phyloP scores from a whole-genome alignment of 106 monocot genomes.

The Phalaenopsis aphrodite region DNA sequence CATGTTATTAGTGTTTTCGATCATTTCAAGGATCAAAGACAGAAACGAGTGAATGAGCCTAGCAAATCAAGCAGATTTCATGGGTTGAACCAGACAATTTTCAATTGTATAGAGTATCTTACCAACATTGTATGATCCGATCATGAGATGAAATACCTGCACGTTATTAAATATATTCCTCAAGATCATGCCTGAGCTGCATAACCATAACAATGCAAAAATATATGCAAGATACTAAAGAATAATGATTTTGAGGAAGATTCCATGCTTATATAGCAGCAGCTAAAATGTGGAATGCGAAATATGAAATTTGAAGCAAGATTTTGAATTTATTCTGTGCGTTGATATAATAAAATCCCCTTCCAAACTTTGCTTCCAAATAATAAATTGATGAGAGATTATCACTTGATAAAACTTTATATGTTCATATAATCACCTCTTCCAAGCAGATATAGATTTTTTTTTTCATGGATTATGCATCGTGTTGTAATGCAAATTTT shows the following conservation, averaged over 20 bases:
- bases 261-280: not conserved
- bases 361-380: not conserved
- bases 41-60: not conserved
- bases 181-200: slow-evolving; percentile 7
- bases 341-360: not conserved
- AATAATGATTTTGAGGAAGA: not conserved
- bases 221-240: not conserved
- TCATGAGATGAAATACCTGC: slow-evolving; percentile 83
- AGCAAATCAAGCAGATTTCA: not conserved
- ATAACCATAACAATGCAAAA: not conserved
- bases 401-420: not conserved
- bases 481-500: not conserved
- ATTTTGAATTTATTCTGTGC: not conserved
- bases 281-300: not conserved
- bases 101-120: slow-evolving; percentile 8
- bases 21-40: not conserved
- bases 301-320: not conserved
- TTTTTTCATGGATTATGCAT: not conserved
- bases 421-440: not conserved
- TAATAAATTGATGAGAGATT: not conserved
- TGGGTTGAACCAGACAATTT: not conserved
- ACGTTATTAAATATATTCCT: slow-evolving; percentile 20
- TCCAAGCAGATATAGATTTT: not conserved
- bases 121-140: slow-evolving; percentile 74
- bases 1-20: not conserved